phyloP scores from a whole-genome alignment of 139 green algal genomes.

The Spirogloea muscicola region DNA sequence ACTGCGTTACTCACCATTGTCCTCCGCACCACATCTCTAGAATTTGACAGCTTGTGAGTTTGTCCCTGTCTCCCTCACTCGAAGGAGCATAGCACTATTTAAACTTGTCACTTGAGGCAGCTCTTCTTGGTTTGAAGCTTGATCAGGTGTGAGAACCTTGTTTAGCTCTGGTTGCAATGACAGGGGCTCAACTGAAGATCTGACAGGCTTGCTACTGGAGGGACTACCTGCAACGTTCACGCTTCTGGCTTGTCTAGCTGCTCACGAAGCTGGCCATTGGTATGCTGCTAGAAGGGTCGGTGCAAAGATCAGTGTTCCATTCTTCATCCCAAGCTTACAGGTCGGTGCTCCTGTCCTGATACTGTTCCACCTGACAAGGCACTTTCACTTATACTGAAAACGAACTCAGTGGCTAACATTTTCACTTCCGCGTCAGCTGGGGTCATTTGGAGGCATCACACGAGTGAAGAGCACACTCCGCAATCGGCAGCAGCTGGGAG shows the following conservation, averaged over 20 bases:
- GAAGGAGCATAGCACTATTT: no score
- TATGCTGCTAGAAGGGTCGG: conserved; percentile 55
- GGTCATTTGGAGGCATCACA: conserved; percentile 78
- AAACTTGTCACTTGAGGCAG: no score
- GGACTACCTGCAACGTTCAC: not conserved
- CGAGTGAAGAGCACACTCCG: conserved; percentile 54
- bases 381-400: conserved; percentile 1
- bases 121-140: no score
- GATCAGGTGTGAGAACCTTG: no score
- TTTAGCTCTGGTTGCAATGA: no score
- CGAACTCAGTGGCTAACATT: not conserved
- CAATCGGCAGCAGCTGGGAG: conserved; percentile 7
- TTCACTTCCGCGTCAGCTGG: conserved; percentile 33
- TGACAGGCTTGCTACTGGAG: conserved; percentile 5
- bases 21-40: conserved; percentile 8
- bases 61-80: no score
- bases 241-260: conserved; percentile 15
- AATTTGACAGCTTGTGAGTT: conserved; percentile 19
- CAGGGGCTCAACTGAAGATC: no score
- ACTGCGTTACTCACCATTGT: conserved; percentile 25
- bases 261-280: conserved; percentile 65
- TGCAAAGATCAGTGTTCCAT: conserved; percentile 67
- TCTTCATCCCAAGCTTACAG: conserved; percentile 66
- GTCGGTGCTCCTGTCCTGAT: conserved; percentile 22
- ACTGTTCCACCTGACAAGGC: not conserved